Conservation (phyloP, 176 grass and related monocot species). For the Hsuehochloa calcarea region DNA sequence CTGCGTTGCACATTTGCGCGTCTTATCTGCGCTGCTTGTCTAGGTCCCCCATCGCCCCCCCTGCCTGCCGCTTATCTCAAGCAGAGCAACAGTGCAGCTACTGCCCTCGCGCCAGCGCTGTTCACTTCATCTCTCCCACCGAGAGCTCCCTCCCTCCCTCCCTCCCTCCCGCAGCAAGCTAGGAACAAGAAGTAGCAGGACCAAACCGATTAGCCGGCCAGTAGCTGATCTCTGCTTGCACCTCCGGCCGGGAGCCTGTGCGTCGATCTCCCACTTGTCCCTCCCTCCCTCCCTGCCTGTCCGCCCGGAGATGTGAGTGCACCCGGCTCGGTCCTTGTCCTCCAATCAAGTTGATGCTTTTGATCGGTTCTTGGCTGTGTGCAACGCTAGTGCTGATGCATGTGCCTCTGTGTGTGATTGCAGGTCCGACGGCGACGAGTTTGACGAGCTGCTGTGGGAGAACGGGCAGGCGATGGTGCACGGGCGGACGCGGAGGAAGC, state of each 20-base stretch:
- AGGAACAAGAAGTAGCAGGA: neutral
- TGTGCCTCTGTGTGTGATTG: neutral
- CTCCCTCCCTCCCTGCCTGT: neutral
- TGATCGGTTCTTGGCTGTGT: neutral
- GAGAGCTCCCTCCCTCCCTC: neutral
- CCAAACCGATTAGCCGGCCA: conserved; percentile 3
- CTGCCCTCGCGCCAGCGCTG: conserved; percentile 20
- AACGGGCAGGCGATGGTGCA: conserved; percentile 54
- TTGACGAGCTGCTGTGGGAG: conserved; percentile 56
- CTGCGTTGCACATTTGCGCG: conserved; percentile 11
- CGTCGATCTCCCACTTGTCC: neutral
- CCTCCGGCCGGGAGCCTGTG: neutral
- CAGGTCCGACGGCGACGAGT: conserved; percentile 47
- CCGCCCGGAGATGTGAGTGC: conserved; percentile 37
- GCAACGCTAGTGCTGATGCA: conserved; percentile 12
- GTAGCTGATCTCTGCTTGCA: neutral
- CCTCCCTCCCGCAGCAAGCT: conserved; percentile 3
- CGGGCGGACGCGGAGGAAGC: conserved; percentile 33
- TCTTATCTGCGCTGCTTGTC: conserved; percentile 44
- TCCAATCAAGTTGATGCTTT: neutral
- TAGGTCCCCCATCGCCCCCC: conserved; percentile 24
- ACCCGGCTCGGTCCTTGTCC: neutral
- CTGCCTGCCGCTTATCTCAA: conserved; percentile 30
- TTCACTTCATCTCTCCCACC: neutral
- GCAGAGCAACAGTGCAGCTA: neutral